These are phyloP conservation scores for Orychophragmus violaceus DNA, from an alignment of 345 rosid species.

Conservation along the genomic window DNA sequence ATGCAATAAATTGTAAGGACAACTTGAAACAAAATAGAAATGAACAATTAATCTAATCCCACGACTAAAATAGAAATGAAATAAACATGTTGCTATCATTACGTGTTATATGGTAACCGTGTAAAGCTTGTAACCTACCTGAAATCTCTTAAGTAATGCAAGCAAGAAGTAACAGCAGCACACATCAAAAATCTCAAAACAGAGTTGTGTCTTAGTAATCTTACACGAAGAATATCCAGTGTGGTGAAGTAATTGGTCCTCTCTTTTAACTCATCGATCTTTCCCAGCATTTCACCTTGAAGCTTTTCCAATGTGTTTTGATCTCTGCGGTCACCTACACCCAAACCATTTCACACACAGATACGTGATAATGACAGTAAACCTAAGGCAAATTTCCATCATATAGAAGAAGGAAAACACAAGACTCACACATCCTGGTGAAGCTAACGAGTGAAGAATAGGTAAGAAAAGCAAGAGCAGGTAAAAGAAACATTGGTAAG, in stretches of 20 bases:
- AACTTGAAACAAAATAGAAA: neutral
- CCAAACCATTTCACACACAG: constrained; percentile 9
- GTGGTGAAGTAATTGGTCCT: constrained; percentile 82
- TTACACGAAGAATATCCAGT: constrained; percentile 87
- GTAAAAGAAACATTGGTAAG: constrained; percentile 68
- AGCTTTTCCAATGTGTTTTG: constrained; percentile 69
- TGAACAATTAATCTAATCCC: neutral
- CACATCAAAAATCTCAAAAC: neutral
- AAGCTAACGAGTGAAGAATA: constrained; percentile 51
- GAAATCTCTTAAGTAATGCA: neutral
- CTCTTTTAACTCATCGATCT: constrained; percentile 91
- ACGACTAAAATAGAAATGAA: neutral
- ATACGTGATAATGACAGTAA: neutral
- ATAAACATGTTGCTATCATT: neutral
- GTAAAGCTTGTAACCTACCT: too few species aligned
- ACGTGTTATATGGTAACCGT: neutral
- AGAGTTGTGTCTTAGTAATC: neutral
- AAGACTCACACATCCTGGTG: constrained; percentile 60
- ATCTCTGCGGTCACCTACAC: constrained; percentile 78
- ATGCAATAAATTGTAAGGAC: neutral
- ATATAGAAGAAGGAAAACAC: neutral
- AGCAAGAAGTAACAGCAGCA: neutral
- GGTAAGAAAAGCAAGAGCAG: constrained; percentile 40
- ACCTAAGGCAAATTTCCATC: neutral
- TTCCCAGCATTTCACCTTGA: constrained; percentile 70